A percentile compares a stretch with the other conserved stretches of the same genome.
Conservation (phyloP, 2,329 filamentous ascomycete species). For the Dothistroma pini region DNA sequence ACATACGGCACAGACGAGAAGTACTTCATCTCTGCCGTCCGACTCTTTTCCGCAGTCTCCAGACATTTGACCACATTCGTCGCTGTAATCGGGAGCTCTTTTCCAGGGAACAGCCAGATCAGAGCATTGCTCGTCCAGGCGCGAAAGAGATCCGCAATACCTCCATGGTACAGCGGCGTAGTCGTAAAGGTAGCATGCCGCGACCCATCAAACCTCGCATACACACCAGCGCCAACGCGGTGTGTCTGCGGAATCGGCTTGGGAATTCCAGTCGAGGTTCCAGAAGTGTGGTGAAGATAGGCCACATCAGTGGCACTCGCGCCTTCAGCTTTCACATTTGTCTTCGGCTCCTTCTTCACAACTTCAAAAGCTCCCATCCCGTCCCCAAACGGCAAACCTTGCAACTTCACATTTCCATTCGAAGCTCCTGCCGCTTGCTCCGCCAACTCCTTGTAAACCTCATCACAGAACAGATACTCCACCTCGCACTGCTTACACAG, state of each 20-base stretch:
- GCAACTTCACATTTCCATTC: background rate
- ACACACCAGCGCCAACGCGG: slow-evolving; percentile 51
- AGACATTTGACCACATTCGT: slow-evolving; percentile 52
- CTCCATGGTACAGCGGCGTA: slow-evolving; percentile 64
- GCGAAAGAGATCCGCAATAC: slow-evolving; percentile 59
- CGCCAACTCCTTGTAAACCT: slow-evolving; percentile 36
- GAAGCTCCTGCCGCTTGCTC: slow-evolving; percentile 23
- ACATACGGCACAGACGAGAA: slow-evolving; percentile 62
- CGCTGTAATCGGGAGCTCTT: slow-evolving; percentile 54
- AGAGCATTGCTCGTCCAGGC: slow-evolving; percentile 58
- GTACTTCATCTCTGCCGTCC: slow-evolving; percentile 46
- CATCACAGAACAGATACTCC: slow-evolving; percentile 46
- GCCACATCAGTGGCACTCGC: slow-evolving; percentile 44
- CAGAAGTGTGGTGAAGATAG: slow-evolving; percentile 62
- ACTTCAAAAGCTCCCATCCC: slow-evolving; percentile 8
- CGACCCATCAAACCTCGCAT: slow-evolving; percentile 46
- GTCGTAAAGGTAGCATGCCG: slow-evolving; percentile 57
- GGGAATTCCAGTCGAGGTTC: slow-evolving; percentile 60
- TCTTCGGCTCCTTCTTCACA: background rate
- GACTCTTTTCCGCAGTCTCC: slow-evolving; percentile 33
- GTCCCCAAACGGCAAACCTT: slow-evolving; percentile 17
- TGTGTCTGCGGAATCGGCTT: slow-evolving; percentile 61
- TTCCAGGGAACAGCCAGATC: slow-evolving; percentile 62
- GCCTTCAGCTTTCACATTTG: background rate
- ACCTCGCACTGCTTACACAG: slow-evolving; percentile 50